Evolutionary conservation across 176 grass and related monocot species (phyloP).

Genomic region (Oryza nivara): DNA sequence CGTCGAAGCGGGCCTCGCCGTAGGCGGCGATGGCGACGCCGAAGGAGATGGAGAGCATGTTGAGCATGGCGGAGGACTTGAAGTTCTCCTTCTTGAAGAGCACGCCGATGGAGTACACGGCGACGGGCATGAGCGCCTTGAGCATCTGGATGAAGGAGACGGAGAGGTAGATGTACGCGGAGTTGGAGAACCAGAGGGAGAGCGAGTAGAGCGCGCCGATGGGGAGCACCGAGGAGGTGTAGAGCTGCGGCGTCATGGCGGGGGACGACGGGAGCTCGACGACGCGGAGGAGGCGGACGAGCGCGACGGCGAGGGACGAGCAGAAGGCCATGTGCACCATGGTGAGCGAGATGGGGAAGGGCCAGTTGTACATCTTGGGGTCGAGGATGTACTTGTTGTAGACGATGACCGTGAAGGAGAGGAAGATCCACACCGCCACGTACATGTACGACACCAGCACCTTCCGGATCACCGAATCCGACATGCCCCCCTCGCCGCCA

Average conservation of each 20-base stretch:
- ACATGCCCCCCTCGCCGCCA: constrained; percentile 46
- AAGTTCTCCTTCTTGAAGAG: constrained; percentile 85
- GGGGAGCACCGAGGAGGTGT: constrained; percentile 70
- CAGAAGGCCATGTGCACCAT: constrained; percentile 98
- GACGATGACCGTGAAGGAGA: constrained; percentile 93
- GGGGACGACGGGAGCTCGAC: constrained; percentile 69
- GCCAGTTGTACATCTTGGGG: constrained; percentile 98
- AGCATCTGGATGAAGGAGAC: constrained; percentile 99
- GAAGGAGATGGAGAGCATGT: constrained; percentile 97
- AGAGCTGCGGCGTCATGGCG: constrained; percentile 77
- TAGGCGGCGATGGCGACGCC: constrained; percentile 87
- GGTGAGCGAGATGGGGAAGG: constrained; percentile 97
- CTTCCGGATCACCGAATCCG: constrained; percentile 80
- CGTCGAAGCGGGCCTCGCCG: constrained; percentile 76
- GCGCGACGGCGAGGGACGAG: constrained; percentile 73
- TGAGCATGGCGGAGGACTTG: constrained; percentile 71
- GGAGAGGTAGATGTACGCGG: constrained; percentile 98
- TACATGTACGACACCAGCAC: constrained; percentile 89
- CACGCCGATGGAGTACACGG: constrained; percentile 89
- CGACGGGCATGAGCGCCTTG: constrained; percentile 98
- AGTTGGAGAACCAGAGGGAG: constrained; percentile 99
- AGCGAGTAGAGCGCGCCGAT: constrained; percentile 94
- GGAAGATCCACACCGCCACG: constrained; percentile 94
- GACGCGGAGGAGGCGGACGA: constrained; percentile 79
- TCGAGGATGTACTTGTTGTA: constrained; percentile 99